Base-by-base conservation (phyloP, 176 grass and related monocot species). In the Guadua angustifolia region DNA sequence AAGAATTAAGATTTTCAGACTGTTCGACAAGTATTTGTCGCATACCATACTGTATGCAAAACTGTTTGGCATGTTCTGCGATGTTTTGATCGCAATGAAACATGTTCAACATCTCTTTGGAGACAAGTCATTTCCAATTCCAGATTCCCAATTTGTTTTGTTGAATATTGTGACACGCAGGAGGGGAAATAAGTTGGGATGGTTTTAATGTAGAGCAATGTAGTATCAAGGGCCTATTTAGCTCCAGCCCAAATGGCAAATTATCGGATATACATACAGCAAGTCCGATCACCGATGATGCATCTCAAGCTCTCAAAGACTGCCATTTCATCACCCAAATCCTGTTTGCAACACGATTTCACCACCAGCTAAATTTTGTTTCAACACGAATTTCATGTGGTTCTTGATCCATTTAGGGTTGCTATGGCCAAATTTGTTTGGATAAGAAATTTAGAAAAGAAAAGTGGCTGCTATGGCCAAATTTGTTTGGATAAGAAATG, bases 31-130 rank as follows among this genome's bases (percentile, higher is more conserved):
- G 26, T 21, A 35, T 79, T 24, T 53, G 66, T 71, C 0, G 50
- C 45, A 0, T 38, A 35, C 19, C 2, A 24, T 42, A 53, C 63
- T 22, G 17, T 36, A 38, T 80, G 19, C 63, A 32, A 29, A 62
- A 4, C 4, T 12, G 26, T 6, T n/a, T 18, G 13, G 42, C 42
- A 50, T 71, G 74, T 38, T 69, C 13, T 69, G 25, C 0, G 21
- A 74, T 29, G 70, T 83, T 74, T 52, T 64, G 18, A 5, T 4
- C 15, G 24, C 10, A 24, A 40, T 78, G 55, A 47, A 86, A n/a
- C 38, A 15, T n/a, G 84, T 65, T 40, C 1, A 3, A 21, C 43
- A 29, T 72, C 44, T n/a, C 64, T 29, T 51, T 62, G 75, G 42
- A 62, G 21, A 49, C 52, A 56, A n/a, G 21, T 45, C 19, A 45